Percentiles rank a stretch among this genome's conserved stretches.
phyloP scores from a whole-genome alignment of 805 yeast genomes.

The Cephaloascus fragrans region DNA sequence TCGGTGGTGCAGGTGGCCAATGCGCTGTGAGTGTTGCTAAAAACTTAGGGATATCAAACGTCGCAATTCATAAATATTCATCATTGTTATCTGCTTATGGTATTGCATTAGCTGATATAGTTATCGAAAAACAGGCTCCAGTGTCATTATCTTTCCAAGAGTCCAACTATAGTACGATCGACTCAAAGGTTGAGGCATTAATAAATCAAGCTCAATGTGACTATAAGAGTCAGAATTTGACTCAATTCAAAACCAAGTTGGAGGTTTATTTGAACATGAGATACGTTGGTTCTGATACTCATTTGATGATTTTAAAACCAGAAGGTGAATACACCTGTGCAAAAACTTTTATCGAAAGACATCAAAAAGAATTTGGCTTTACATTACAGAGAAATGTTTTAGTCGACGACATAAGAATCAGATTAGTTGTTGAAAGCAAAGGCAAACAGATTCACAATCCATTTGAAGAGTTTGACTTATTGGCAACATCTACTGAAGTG shows the following conservation, averaged over 20 bases:
- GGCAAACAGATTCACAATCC: slow-evolving; percentile 43
- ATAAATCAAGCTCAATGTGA: slow-evolving; percentile 26
- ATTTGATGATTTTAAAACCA: slow-evolving; percentile 52
- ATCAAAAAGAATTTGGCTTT: slow-evolving; percentile 69
- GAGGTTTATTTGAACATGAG: slow-evolving; percentile 71
- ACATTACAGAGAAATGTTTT: slow-evolving; percentile 46
- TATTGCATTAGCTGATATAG: slow-evolving; percentile 15
- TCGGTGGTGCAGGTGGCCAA: slow-evolving; percentile 24
- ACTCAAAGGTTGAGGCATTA: slow-evolving; percentile 35
- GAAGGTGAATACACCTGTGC: slow-evolving; percentile 22
- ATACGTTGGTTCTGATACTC: slow-evolving; percentile 86
- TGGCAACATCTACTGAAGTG: background rate
- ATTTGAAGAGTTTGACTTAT: slow-evolving; percentile 21
- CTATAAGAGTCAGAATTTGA: slow-evolving; percentile 39
- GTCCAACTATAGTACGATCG: slow-evolving; percentile 20
- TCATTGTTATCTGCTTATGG: slow-evolving; percentile 21
- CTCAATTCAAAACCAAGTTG: slow-evolving; percentile 28
- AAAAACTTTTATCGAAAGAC: slow-evolving; percentile 41
- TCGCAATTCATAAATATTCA: slow-evolving; percentile 19
- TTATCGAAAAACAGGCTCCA: slow-evolving; percentile 10
- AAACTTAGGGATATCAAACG: slow-evolving; percentile 14
- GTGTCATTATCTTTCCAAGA: slow-evolving; percentile 14
- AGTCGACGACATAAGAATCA: slow-evolving; percentile 65
- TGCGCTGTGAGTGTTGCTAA: slow-evolving; percentile 15
- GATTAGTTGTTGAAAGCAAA: slow-evolving; percentile 59